phyloP scores from a whole-genome alignment of 306 rosid genomes.

The Crotalaria pallida region DNA sequence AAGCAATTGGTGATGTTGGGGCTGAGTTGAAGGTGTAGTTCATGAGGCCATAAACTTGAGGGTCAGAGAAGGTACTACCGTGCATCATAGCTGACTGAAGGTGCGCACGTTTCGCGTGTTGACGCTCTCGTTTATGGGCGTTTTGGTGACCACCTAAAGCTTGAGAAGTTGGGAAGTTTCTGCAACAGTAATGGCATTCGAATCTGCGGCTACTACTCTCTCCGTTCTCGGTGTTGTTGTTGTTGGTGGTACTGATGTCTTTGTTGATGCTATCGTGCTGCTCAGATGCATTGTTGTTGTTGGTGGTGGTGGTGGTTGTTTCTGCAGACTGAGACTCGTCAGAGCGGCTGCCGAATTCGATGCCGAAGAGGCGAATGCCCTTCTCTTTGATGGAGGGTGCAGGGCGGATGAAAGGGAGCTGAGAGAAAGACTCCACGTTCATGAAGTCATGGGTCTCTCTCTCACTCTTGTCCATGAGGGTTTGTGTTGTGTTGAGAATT shows the following conservation, averaged over 20 bases:
- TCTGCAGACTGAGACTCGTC: constrained; percentile 36
- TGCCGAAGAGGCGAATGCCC: constrained; percentile 77
- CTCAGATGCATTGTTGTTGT: constrained; percentile 24
- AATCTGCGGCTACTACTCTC: constrained; percentile 72
- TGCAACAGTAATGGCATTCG: constrained; percentile 90
- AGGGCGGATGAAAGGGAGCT: constrained; percentile 92
- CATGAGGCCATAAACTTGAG: constrained; percentile 63
- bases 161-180: constrained; percentile 92
- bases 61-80: constrained; percentile 43
- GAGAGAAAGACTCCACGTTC: constrained; percentile 93
- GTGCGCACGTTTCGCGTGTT: constrained; percentile 85
- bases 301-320: too few species aligned
- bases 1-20: constrained; percentile 29
- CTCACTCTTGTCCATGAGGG: constrained; percentile 65
- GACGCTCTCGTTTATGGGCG: constrained; percentile 89
- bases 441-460: constrained; percentile 88
- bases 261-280: neutral
- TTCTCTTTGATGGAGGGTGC: constrained; percentile 50
- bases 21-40: constrained; percentile 49
- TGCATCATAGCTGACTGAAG: constrained; percentile 76
- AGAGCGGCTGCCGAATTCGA: constrained; percentile 44
- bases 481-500: neutral
- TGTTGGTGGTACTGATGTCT: too few species aligned
- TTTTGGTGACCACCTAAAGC: constrained; percentile 97
- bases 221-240: neutral